Base-by-base conservation (phyloP, 257 asterid genomes). In the Avicennia marina region DNA sequence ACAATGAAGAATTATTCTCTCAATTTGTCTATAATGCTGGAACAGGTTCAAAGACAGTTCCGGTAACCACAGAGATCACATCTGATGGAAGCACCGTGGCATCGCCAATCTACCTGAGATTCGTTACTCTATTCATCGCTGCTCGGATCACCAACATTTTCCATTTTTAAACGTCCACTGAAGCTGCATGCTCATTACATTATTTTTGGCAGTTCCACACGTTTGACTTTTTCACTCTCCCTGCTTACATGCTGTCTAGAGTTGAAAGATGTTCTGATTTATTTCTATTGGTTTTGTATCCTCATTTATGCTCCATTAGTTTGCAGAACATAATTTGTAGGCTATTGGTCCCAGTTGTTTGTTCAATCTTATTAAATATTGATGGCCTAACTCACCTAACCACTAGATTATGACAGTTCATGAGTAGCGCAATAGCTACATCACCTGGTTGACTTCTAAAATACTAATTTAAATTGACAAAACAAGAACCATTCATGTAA, bases 1-100 rank as follows among this genome's bases (percentile, higher is more conserved):
- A 16, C n/a, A n/a, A n/a, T n/a, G n/a, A n/a, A n/a, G n/a, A n/a
- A n/a, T n/a, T n/a, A n/a, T n/a, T n/a, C n/a, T n/a, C n/a, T n/a
- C n/a, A n/a, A n/a, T n/a, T n/a, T n/a, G n/a, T n/a, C n/a, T n/a
- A n/a, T n/a, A n/a, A 25, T 69, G 59, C 67, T 54, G 75, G 72
- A 53, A 56, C 73, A 44, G 67, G 66, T 43, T 75, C 74, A 41
- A 81, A 81, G 65, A 45, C 74, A 13, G 61, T 56, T 46, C 80
- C 79, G 22, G 16, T 66, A 19, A 64, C 53, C 19, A 16, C 41
- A 6, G 60, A 68, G n/a, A 46, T 60, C 63, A 47, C 75, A 48
- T 72, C 82, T 2, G 50, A 42, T 24, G 78, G 81, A 67, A 67
- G 11, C 57, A 45, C 67, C 22, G 43, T 24, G 24, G 56, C 56